A percentile compares a stretch with the other conserved stretches of the same genome.
phyloP scores from a whole-genome alignment of 495 filamentous ascomycete species.

The Lentithecium fluviatile region DNA sequence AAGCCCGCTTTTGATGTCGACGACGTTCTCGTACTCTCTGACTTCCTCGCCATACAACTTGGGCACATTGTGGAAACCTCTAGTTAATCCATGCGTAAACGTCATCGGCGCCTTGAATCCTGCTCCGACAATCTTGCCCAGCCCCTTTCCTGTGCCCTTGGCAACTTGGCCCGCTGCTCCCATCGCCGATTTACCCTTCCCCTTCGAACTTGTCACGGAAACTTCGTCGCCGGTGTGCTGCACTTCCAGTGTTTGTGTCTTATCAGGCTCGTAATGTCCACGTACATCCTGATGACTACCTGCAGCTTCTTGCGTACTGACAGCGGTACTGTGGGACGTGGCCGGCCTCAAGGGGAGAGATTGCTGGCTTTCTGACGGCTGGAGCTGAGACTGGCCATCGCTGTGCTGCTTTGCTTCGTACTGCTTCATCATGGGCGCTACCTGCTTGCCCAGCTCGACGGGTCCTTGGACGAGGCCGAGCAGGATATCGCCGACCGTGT shows the following conservation, averaged over 20 bases:
- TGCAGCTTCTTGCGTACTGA: no score
- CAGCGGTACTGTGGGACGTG: no score
- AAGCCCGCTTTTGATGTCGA: conserved; percentile 63
- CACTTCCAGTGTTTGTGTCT: no score
- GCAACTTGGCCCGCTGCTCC: conserved; percentile 1
- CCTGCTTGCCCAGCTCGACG: conserved; percentile 5
- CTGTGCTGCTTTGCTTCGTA: not conserved
- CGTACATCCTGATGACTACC: no score
- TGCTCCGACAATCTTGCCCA: conserved; percentile 65
- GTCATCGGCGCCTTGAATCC: conserved; percentile 74
- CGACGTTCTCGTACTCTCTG: conserved; percentile 64
- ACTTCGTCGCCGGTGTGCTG: not conserved
- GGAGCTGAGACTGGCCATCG: not conserved
- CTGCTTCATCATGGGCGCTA: not conserved
- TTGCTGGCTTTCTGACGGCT: not conserved
- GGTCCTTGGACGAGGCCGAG: conserved; percentile 19
- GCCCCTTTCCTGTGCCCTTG: conserved; percentile 61
- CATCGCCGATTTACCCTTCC: not conserved
- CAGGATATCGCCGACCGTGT: conserved; percentile 18
- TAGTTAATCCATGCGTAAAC: conserved; percentile 69
- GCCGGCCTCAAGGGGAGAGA: no score
- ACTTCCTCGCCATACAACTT: conserved; percentile 76
- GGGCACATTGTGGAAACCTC: conserved; percentile 82
- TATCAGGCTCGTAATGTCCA: no score
- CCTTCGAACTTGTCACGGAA: not conserved